Evolutionary conservation across 805 yeast genomes (phyloP).

Genomic region (Myxozyma vanderwaltii): DNA sequence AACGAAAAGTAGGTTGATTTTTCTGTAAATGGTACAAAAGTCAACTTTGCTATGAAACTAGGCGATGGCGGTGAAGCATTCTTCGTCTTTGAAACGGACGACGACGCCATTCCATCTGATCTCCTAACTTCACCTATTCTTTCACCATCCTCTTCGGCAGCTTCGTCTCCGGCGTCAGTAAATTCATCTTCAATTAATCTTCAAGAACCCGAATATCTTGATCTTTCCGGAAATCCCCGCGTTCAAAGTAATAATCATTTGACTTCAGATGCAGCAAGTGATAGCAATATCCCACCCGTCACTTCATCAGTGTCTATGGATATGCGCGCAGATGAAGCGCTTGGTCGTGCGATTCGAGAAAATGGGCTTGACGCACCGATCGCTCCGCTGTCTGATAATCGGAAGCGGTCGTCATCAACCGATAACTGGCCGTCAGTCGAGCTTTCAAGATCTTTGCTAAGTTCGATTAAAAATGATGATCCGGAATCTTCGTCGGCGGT

Average conservation of each 20-base stretch:
- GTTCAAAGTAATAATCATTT: background rate
- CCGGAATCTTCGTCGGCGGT: constrained; percentile 25
- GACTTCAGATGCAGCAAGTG: constrained; percentile 29
- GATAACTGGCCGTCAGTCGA: constrained; percentile 31
- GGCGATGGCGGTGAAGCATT: constrained; percentile 99
- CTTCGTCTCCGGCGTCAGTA: constrained; percentile 35
- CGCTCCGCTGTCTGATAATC: constrained; percentile 10
- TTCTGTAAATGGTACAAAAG: constrained; percentile 76
- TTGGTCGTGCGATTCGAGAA: constrained; percentile 6
- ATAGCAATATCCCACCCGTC: constrained; percentile 33
- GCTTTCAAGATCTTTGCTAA: constrained; percentile 26
- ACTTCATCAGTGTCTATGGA: constrained; percentile 3
- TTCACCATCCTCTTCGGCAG: constrained; percentile 60
- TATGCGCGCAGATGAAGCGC: constrained; percentile 10
- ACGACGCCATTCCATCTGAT: constrained; percentile 65
- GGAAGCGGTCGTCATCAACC: constrained; percentile 17
- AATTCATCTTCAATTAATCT: constrained; percentile 29
- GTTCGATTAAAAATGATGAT: constrained; percentile 21
- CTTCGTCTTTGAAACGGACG: constrained; percentile 85
- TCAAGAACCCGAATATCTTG: constrained; percentile 56
- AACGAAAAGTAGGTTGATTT: constrained; percentile 75
- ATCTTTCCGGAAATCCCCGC: constrained; percentile 42
- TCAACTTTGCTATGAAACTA: constrained; percentile 89
- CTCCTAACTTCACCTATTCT: constrained; percentile 85
- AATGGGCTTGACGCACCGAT: constrained; percentile 5